Evolutionary conservation across 2,329 filamentous ascomycete genomes (phyloP).

Genomic region (Hypoxylon sp.): DNA sequence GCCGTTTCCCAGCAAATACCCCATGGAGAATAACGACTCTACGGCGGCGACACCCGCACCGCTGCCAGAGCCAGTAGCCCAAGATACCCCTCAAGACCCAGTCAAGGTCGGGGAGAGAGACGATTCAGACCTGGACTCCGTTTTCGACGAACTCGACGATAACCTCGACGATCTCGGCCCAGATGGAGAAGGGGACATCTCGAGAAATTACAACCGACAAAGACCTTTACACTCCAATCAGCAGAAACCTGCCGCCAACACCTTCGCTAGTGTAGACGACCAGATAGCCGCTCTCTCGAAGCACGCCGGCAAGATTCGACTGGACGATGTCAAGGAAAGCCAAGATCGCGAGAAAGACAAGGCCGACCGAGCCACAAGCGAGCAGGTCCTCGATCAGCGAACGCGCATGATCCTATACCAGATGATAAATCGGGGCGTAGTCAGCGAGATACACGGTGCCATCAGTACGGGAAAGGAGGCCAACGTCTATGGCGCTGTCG

Average conservation of each 20-base stretch:
- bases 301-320: constrained; percentile 86
- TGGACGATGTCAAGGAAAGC: constrained; percentile 72
- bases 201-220: constrained; percentile 90
- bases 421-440: constrained; percentile 91
- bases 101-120: constrained; percentile 40
- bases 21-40: constrained; percentile 40
- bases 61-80: constrained; percentile 57
- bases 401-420: constrained; percentile 96
- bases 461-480: constrained; percentile 98
- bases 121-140: constrained; percentile 56
- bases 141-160: constrained; percentile 57
- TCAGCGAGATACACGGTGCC: constrained; percentile 93
- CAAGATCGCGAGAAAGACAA: constrained; percentile 80
- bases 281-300: constrained; percentile 86
- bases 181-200: constrained; percentile 74
- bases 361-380: constrained; percentile 90
- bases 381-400: constrained; percentile 92
- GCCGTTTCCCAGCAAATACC: not conserved
- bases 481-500: constrained; percentile 93
- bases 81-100: constrained; percentile 34
- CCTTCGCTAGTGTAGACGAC: constrained; percentile 82
- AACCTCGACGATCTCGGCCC: constrained; percentile 66
- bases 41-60: constrained; percentile 59
- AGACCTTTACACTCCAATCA: constrained; percentile 78
- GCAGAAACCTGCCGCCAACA: constrained; percentile 84